Base-by-base conservation (phyloP, 495 filamentous ascomycete genomes). In the Aspergillus incahuasiensis region DNA sequence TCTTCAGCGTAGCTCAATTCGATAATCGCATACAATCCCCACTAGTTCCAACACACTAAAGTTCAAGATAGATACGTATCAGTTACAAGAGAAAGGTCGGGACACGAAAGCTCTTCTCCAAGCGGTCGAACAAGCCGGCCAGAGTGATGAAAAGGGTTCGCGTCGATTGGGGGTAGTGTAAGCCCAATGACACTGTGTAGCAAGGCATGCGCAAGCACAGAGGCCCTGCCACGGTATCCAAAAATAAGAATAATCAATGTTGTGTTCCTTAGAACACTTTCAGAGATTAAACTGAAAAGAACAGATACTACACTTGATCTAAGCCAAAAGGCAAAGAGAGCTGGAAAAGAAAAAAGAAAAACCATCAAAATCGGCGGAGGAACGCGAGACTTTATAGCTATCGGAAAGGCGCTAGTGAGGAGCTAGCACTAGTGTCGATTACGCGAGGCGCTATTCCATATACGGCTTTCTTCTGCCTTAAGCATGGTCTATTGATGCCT, bases 231-330 rank as follows among this genome's bases (percentile, higher is more conserved):
- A 71, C 85, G 56, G 52, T 60, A 49, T 72, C 62, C 79, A 80
- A 89, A 90, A 89, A 91, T 90, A 78, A 80, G 85, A 81, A 82
- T 89, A 91, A 91, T 89, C 85, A 85, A 79, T 79, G 82, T 80
- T 87, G 80, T 81, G 76, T 78, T 78, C 83, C 77, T 74, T 86
- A 82, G 84, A 71, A 75, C 68, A 77, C 77, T 82, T 82, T 82
- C 79, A 82, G 79, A 81, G 78, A 82, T 92, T 91, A 92, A 90
- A 92, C 88, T 92, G 87, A 91, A 91, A 92, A 95, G 90, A 95
- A 95, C 90, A 95, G 90, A 94, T 95, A 94, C 89, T 92, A 94
- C 89, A 94, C 90, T 92, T 92, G 90, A 94, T 92, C 89, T 94
- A 74, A 78, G 79, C 77, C 73, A 78, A 75, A 72, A 71, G 77